Conservation (phyloP, 768 basidiomycete genomes). For the Panaeolus papilionaceus region DNA sequence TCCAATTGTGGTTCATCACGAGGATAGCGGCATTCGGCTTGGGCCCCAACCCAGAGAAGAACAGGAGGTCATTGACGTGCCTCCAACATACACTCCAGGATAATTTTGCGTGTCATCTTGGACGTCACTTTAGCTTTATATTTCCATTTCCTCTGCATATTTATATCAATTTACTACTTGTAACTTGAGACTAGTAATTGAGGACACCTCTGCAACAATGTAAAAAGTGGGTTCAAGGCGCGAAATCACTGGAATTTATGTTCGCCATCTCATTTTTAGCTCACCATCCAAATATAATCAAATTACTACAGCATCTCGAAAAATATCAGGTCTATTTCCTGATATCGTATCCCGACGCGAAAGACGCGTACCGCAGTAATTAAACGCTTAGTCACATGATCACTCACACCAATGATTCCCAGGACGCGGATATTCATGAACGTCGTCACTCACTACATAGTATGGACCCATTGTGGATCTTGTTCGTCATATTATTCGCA, state of each 20-base stretch:
- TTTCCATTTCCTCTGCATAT: too few species aligned
- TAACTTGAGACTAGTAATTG: too few species aligned
- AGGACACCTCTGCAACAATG: too few species aligned
- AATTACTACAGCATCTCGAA: too few species aligned
- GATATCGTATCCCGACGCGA: too few species aligned
- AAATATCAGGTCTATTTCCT: too few species aligned
- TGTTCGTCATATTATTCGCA: neutral
- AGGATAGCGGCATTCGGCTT: slow-evolving; percentile 4
- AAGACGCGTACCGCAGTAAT: neutral
- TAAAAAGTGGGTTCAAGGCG: too few species aligned
- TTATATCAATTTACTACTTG: too few species aligned
- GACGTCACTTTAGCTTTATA: too few species aligned
- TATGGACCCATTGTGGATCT: neutral
- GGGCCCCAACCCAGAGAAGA: neutral
- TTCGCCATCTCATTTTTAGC: too few species aligned
- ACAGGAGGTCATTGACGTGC: neutral
- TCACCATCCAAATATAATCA: too few species aligned
- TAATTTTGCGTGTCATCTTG: neutral
- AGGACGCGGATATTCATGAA: neutral
- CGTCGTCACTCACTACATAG: slow-evolving; percentile 1
- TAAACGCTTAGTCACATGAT: neutral
- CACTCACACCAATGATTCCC: neutral
- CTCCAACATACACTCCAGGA: neutral
- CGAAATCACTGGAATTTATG: too few species aligned
- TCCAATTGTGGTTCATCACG: neutral